These are phyloP conservation scores for Nyssa sinensis DNA, from an alignment of 148 eudicot species.

Conservation along the genomic window DNA sequence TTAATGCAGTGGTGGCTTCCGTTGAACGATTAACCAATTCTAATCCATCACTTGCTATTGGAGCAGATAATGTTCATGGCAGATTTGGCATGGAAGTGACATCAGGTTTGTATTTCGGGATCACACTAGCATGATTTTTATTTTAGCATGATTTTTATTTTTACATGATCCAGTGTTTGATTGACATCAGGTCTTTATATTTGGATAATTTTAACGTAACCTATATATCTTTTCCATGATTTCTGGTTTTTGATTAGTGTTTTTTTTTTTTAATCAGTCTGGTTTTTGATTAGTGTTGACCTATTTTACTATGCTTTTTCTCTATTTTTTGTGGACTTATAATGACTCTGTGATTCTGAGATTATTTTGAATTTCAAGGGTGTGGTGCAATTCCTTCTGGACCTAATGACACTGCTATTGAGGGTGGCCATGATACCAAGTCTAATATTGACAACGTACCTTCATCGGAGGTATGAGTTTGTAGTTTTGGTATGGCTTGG, in stretches of 20 bases:
- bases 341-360: constrained; percentile 13
- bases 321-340: not conserved
- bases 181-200: not conserved
- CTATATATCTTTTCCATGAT: not conserved
- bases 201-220: not conserved
- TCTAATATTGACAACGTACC: constrained; percentile 32
- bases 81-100: constrained; percentile 25
- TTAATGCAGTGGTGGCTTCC: constrained; percentile 6
- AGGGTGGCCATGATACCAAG: constrained; percentile 46
- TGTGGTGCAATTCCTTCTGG: constrained; percentile 30
- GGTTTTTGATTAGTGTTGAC: not conserved
- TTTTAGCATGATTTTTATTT: not conserved
- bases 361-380: constrained; percentile 35
- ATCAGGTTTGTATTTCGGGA: constrained; percentile 24
- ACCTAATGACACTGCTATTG: constrained; percentile 28
- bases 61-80: constrained; percentile 40
- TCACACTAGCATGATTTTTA: not conserved
- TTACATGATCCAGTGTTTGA: not conserved
- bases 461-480: constrained; percentile 47
- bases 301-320: no score
- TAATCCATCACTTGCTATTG: constrained; percentile 34
- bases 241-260: not conserved
- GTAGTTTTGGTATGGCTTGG: not conserved
- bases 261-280: not conserved
- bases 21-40: constrained; percentile 35